These are phyloP conservation scores for Ramaria rubella DNA, from an alignment of 768 basidiomycete genomes.

Conservation along the genomic window DNA sequence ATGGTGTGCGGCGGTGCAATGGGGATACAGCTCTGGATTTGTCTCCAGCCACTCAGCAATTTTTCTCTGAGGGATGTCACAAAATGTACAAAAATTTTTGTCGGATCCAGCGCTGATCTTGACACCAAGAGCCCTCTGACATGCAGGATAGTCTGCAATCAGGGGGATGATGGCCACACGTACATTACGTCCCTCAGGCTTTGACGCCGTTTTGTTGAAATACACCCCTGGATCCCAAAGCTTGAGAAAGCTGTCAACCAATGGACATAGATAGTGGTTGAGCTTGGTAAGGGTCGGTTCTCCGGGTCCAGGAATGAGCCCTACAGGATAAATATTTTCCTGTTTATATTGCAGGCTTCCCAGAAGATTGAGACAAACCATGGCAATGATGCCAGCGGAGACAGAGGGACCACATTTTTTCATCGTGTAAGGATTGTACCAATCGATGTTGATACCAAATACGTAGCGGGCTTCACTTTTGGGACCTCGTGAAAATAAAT, in stretches of 20 bases:
- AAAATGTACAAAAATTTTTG: too few species aligned
- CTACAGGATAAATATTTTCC: conserved; percentile 10
- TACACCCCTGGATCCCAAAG: not conserved
- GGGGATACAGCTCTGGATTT: too few species aligned
- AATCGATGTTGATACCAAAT: conserved; percentile 6
- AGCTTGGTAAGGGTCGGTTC: not conserved
- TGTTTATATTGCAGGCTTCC: not conserved
- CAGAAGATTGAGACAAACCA: conserved; percentile 11
- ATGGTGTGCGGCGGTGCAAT: too few species aligned
- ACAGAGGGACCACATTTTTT: not conserved
- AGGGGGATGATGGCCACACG: not conserved
- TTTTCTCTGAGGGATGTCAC: too few species aligned
- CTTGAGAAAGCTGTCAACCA: not conserved
- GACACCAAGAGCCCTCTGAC: not conserved
- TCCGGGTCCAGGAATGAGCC: conserved; percentile 12
- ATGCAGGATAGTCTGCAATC: not conserved
- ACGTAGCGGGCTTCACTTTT: not conserved
- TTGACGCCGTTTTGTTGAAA: not conserved
- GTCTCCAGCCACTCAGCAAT: too few species aligned
- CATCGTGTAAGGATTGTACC: conserved; percentile 3
- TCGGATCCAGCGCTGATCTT: too few species aligned
- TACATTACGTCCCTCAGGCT: not conserved
- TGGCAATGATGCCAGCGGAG: not conserved
- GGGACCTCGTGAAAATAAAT: not conserved
- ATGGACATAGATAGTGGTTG: not conserved